These are phyloP conservation scores for Omphalea diandra DNA, from an alignment of 441 rosid genomes.

Conservation along the genomic window DNA sequence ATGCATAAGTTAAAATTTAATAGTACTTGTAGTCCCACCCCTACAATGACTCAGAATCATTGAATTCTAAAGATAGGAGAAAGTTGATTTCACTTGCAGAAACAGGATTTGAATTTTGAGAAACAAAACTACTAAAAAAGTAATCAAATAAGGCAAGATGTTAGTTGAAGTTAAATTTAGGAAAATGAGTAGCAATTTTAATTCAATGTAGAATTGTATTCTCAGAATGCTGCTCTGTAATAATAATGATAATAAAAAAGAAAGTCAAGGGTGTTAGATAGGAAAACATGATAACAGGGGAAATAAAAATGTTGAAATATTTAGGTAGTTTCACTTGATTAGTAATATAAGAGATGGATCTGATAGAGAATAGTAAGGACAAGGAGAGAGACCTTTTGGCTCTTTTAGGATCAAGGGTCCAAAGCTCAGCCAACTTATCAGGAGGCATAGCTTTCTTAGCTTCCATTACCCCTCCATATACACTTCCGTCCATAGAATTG, in stretches of 20 bases:
- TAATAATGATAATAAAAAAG: not conserved
- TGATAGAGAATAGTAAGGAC: too few species aligned
- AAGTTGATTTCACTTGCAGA: too few species aligned
- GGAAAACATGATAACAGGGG: not conserved
- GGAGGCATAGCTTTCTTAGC: slow-evolving; percentile 98
- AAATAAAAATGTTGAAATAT: too few species aligned
- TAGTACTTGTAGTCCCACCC: too few species aligned
- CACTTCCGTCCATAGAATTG: slow-evolving; percentile 71
- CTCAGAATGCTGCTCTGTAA: not conserved
- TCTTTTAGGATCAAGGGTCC: slow-evolving; percentile 79
- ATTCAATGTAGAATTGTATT: not conserved
- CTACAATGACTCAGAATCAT: too few species aligned
- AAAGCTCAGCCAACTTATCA: slow-evolving; percentile 81
- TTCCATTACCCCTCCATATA: slow-evolving; percentile 59
- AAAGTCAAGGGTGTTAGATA: not conserved
- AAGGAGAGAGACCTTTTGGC: slow-evolving; percentile 99
- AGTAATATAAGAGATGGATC: too few species aligned
- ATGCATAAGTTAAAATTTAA: too few species aligned
- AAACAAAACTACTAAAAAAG: too few species aligned
- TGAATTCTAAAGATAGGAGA: too few species aligned
- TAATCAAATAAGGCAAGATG: too few species aligned
- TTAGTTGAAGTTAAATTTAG: not conserved
- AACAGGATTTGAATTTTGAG: too few species aligned
- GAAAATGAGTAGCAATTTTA: not conserved
- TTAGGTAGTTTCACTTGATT: too few species aligned